These are phyloP conservation scores for Nakazawaea molendinolei DNA, from an alignment of 805 yeast genomes.

Conservation along the genomic window DNA sequence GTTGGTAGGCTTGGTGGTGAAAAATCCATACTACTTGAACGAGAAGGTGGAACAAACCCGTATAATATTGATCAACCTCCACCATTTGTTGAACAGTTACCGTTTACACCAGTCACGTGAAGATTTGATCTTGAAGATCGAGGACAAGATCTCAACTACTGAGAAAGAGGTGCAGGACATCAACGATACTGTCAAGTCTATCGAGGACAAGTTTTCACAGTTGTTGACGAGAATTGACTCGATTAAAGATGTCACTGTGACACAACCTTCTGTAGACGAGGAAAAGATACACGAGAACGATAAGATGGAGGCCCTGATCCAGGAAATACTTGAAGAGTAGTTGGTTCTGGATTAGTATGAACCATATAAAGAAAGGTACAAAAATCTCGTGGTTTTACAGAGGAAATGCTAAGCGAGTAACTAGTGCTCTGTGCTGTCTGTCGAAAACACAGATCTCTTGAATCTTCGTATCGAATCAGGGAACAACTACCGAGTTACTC, in stretches of 20 bases:
- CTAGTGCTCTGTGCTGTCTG: too few species aligned
- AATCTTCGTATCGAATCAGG: too few species aligned
- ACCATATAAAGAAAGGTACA: too few species aligned
- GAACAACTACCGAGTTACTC: too few species aligned
- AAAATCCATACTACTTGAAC: conserved; percentile 57
- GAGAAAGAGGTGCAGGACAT: conserved; percentile 7
- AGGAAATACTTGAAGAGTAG: too few species aligned
- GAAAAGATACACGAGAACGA: neutral
- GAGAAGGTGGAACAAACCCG: conserved; percentile 73
- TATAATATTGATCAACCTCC: conserved; percentile 77
- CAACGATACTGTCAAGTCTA: conserved; percentile 2
- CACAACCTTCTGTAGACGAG: neutral
- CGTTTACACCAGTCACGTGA: conserved; percentile 95
- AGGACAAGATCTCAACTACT: conserved; percentile 43
- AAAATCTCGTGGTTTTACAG: too few species aligned
- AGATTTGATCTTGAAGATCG: conserved; percentile 70
- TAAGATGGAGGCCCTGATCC: neutral
- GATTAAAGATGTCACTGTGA: neutral
- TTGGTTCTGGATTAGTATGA: too few species aligned
- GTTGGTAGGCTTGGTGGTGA: conserved; percentile 67
- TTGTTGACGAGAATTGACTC: conserved; percentile 3
- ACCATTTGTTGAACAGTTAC: conserved; percentile 86
- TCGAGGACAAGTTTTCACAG: conserved; percentile 7
- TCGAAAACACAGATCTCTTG: too few species aligned
- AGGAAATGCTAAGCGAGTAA: too few species aligned